phyloP scores from a whole-genome alignment of 163 green algal species.

The Volvox carteri region DNA sequence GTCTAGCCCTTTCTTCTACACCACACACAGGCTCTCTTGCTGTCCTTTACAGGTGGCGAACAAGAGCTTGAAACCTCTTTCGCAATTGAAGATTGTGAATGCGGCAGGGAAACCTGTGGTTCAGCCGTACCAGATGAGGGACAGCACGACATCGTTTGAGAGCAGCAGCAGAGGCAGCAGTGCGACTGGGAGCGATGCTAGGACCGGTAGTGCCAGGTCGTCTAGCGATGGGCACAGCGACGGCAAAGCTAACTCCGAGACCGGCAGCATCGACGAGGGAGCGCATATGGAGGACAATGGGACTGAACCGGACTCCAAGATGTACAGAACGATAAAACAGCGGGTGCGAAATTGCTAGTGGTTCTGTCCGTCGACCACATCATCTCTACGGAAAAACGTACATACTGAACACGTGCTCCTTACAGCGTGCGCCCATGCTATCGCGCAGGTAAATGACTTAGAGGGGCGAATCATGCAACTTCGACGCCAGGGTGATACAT shows the following conservation, averaged over 20 bases:
- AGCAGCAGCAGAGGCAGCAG: background rate
- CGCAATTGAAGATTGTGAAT: constrained; percentile 3
- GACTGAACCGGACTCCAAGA: constrained; percentile 39
- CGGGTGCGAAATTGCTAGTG: constrained; percentile 34
- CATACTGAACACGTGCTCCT: too few relatives aligned
- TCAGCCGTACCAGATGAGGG: constrained; percentile 1
- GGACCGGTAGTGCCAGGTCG: background rate
- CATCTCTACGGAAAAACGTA: too few relatives aligned
- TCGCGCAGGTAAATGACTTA: constrained; percentile 30
- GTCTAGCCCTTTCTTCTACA: too few relatives aligned
- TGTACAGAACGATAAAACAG: constrained; percentile 47
- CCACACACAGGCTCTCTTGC: too few relatives aligned
- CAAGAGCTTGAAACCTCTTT: constrained; percentile 18
- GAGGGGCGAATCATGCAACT: background rate
- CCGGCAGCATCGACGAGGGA: background rate
- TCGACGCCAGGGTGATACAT: constrained; percentile 41
- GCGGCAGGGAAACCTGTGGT: background rate
- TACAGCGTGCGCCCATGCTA: too few relatives aligned
- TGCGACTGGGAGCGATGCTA: background rate
- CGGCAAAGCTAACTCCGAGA: background rate
- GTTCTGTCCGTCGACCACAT: too few relatives aligned
- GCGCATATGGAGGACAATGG: background rate
- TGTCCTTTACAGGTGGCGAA: background rate
- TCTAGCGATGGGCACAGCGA: background rate
- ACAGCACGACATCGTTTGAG: background rate